Evolutionary conservation across 2,329 filamentous ascomycete genomes (phyloP).

Genomic region (Fusarium longipes): DNA sequence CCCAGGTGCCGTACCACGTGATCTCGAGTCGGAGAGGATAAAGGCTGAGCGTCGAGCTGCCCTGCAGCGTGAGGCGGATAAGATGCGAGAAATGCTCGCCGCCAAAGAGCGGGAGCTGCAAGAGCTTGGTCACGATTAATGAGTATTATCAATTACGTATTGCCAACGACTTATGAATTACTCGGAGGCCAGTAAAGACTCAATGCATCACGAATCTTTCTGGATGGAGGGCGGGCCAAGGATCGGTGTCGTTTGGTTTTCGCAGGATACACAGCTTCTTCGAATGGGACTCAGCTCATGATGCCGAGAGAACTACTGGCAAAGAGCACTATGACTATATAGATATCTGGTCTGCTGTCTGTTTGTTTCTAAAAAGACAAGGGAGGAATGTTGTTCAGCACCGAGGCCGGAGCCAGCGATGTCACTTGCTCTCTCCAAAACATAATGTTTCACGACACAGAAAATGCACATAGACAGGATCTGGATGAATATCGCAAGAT

Average conservation of each 20-base stretch:
- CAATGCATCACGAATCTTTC: slow-evolving; percentile 32
- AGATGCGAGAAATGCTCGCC: slow-evolving; percentile 77
- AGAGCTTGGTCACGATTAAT: slow-evolving; percentile 49
- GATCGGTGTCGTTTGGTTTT: slow-evolving; percentile 47
- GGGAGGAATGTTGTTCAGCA: slow-evolving; percentile 32
- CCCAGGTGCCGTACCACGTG: slow-evolving; percentile 39
- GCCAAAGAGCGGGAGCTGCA: slow-evolving; percentile 78
- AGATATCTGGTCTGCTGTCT: slow-evolving; percentile 20
- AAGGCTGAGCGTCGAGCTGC: slow-evolving; percentile 73
- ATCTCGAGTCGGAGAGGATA: slow-evolving; percentile 60
- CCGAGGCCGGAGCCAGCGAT: slow-evolving; percentile 19
- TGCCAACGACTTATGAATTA: slow-evolving; percentile 43
- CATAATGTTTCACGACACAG: slow-evolving; percentile 15
- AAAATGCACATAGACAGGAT: slow-evolving; percentile 35
- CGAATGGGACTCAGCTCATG: slow-evolving; percentile 19
- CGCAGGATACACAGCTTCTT: slow-evolving; percentile 19
- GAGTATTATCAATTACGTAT: slow-evolving; percentile 35
- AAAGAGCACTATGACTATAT: slow-evolving; percentile 28
- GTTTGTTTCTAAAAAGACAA: slow-evolving; percentile 19
- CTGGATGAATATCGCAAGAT: slow-evolving; percentile 35
- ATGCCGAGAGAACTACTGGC: slow-evolving; percentile 11
- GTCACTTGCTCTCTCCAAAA: slow-evolving; percentile 15
- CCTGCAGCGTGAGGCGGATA: slow-evolving; percentile 78
- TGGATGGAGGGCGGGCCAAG: slow-evolving; percentile 26
- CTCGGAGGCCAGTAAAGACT: slow-evolving; percentile 41